Evolutionary conservation across 306 rosid genomes (phyloP).

Genomic region (Dicorynia guianensis): DNA sequence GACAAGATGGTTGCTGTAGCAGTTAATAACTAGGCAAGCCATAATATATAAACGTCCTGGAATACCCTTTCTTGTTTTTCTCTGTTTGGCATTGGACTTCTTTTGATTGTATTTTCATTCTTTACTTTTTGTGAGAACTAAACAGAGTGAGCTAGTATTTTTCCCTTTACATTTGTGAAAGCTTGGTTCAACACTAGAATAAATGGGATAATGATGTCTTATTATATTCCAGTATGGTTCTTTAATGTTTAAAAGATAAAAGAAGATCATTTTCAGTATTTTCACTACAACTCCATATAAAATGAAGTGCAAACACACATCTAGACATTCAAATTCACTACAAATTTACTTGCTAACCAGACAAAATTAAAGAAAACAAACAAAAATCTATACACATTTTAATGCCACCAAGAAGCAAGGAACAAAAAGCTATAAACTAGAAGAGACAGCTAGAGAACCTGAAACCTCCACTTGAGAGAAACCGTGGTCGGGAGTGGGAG

Average conservation of each 20-base stretch:
- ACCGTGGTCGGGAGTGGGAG: too few species aligned
- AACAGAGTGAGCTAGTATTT: not conserved
- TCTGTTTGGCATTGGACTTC: conserved; percentile 22
- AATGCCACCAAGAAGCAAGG: too few species aligned
- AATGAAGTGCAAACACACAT: too few species aligned
- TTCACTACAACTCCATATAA: conserved; percentile 25
- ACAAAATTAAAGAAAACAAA: too few species aligned
- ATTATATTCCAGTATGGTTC: conserved; percentile 8
- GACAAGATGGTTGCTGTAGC: conserved; percentile 19
- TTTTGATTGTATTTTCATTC: not conserved
- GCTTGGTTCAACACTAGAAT: conserved; percentile 30
- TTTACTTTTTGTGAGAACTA: conserved; percentile 6
- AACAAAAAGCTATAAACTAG: too few species aligned
- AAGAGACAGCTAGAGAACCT: too few species aligned
- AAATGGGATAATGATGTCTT: conserved; percentile 10
- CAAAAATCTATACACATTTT: too few species aligned
- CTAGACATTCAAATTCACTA: too few species aligned
- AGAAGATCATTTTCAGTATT: conserved; percentile 8
- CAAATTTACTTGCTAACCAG: too few species aligned
- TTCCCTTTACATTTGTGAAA: not conserved
- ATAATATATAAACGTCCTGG: conserved; percentile 1
- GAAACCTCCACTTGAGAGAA: too few species aligned
- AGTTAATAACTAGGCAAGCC: not conserved
- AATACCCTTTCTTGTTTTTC: conserved; percentile 19
- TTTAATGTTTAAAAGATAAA: not conserved